phyloP scores from a whole-genome alignment of 1,284 basidiomycete species.

The Anthracocystis panici-leucophaei region DNA sequence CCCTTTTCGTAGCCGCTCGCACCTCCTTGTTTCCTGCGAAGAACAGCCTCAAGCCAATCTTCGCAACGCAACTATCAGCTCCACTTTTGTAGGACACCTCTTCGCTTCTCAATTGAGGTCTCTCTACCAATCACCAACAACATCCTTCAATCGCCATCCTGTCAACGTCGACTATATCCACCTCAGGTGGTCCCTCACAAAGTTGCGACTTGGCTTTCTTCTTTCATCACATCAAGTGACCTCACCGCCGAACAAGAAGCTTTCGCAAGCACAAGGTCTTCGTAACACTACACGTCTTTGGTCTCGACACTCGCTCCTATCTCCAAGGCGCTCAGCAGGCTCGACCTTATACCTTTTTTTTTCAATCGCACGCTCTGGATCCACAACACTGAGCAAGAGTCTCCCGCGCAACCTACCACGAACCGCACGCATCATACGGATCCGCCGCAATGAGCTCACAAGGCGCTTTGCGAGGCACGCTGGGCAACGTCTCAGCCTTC shows the following conservation, averaged over 20 bases:
- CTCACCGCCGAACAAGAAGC: too few relatives aligned
- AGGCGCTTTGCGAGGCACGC: conserved; percentile 16
- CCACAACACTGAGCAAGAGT: background rate
- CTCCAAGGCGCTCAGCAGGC: background rate
- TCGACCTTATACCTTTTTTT: background rate
- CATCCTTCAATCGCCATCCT: background rate
- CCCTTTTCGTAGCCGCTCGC: conserved; percentile 6
- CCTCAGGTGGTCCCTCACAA: too few relatives aligned
- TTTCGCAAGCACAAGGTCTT: background rate
- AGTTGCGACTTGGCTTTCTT: too few relatives aligned
- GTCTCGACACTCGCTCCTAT: too few relatives aligned
- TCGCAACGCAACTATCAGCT: background rate
- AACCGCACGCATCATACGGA: background rate
- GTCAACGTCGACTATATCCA: background rate
- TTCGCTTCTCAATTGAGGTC: background rate
- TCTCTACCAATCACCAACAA: too few relatives aligned
- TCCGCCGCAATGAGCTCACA: conserved; percentile 18
- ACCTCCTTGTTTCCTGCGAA: background rate
- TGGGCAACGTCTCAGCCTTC: conserved; percentile 47
- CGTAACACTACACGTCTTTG: background rate
- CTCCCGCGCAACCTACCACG: background rate
- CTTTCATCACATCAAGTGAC: too few relatives aligned
- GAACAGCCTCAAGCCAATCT: background rate
- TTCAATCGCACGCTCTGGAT: background rate
- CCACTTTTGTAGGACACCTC: background rate